Percentiles rank a stretch among this genome's conserved stretches.
phyloP scores from a whole-genome alignment of 2,329 filamentous ascomycete species.

The Cordyceps pruinosa region DNA sequence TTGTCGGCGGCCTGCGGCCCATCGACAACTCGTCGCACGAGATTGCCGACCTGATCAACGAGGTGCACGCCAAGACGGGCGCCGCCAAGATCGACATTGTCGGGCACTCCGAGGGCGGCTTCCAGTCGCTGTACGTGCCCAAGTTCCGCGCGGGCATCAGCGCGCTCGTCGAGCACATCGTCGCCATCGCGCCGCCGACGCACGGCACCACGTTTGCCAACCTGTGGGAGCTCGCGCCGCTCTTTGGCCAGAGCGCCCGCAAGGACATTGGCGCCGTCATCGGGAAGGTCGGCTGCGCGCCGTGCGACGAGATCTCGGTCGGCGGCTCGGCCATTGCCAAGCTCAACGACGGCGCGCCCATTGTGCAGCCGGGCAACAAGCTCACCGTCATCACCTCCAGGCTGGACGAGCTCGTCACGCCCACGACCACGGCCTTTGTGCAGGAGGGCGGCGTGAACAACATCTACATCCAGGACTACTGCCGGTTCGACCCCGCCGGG shows the following conservation, averaged over 20 bases:
- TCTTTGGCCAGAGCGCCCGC: neutral
- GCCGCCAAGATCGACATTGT: slow-evolving; percentile 18
- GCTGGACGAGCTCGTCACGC: slow-evolving; percentile 15
- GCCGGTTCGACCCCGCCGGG: slow-evolving; percentile 15
- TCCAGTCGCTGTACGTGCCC: slow-evolving; percentile 18
- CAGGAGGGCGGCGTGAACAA: slow-evolving; percentile 15
- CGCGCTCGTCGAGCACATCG: slow-evolving; percentile 14
- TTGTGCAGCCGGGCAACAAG: slow-evolving; percentile 16
- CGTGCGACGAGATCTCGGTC: slow-evolving; percentile 16
- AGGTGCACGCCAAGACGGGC: slow-evolving; percentile 16
- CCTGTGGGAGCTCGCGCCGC: slow-evolving; percentile 13
- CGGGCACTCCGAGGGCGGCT: slow-evolving; percentile 20
- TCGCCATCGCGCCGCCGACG: slow-evolving; percentile 17
- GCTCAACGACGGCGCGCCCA: slow-evolving; percentile 13
- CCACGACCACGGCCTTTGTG: slow-evolving; percentile 9
- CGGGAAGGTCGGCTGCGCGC: slow-evolving; percentile 15
- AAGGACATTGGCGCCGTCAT: slow-evolving; percentile 5
- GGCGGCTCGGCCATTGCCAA: slow-evolving; percentile 13
- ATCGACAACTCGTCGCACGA: slow-evolving; percentile 15
- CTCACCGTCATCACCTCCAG: slow-evolving; percentile 15
- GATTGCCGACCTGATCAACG: slow-evolving; percentile 16
- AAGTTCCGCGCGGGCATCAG: slow-evolving; percentile 15
- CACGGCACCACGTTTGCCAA: slow-evolving; percentile 19
- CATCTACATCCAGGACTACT: slow-evolving; percentile 16
- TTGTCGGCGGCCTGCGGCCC: slow-evolving; percentile 17